Percentiles rank a stretch among this genome's conserved stretches.
Conservation (phyloP, 2,329 filamentous ascomycete genomes). For the Eutypella sp. region DNA sequence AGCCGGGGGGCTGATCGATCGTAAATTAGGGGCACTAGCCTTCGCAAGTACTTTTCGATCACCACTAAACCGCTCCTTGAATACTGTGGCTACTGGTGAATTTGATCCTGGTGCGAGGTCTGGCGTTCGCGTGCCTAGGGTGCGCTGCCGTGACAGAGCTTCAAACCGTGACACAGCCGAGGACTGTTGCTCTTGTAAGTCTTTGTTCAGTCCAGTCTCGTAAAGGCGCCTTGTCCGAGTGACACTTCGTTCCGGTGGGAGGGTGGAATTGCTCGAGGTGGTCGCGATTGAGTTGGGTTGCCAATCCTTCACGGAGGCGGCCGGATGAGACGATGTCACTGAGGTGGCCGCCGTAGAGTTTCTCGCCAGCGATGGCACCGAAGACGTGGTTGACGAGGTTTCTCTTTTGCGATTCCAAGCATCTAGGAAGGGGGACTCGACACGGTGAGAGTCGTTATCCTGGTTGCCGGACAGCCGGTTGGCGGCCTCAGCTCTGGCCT, state of each 20-base stretch:
- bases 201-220: constrained; percentile 74
- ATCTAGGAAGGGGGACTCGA: constrained; percentile 52
- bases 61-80: constrained; percentile 40
- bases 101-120: constrained; percentile 41
- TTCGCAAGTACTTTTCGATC: constrained; percentile 47
- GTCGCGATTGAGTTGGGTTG: constrained; percentile 36
- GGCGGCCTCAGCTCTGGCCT: constrained; percentile 30
- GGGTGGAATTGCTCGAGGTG: constrained; percentile 31
- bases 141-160: constrained; percentile 63
- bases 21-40: constrained; percentile 65
- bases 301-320: constrained; percentile 47
- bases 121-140: constrained; percentile 45
- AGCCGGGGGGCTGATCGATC: constrained; percentile 47
- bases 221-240: constrained; percentile 74
- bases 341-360: constrained; percentile 88
- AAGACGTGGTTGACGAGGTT: constrained; percentile 81
- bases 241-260: constrained; percentile 56
- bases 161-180: constrained; percentile 76
- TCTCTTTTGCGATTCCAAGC: constrained; percentile 73
- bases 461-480: constrained; percentile 24
- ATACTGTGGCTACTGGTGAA: constrained; percentile 39
- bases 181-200: constrained; percentile 74
- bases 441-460: constrained; percentile 30
- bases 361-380: constrained; percentile 59
- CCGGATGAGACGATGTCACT: constrained; percentile 63